Percentiles rank a stretch among this genome's conserved stretches.
Conservation (phyloP, 2,329 filamentous ascomycete genomes). For the Penicillium sp. region DNA sequence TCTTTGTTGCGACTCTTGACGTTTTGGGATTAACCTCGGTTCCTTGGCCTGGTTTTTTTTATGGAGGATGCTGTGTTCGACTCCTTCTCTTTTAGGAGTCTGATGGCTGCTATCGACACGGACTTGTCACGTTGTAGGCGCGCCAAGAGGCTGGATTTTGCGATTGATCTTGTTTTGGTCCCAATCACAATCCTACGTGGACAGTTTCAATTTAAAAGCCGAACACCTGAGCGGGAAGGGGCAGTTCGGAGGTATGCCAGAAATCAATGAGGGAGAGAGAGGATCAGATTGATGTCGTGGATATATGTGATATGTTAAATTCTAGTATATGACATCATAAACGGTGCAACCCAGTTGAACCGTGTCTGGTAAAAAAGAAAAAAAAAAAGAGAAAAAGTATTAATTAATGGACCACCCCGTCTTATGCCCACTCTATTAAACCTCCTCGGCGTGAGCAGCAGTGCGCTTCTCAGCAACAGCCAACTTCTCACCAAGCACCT, state of each 20-base stretch:
- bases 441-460: constrained; percentile 13
- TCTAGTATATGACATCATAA: constrained; percentile 9
- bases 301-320: constrained; percentile 3
- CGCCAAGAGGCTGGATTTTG: neutral
- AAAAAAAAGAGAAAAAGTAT: neutral
- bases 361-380: neutral
- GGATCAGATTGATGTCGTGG: neutral
- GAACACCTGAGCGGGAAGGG: neutral
- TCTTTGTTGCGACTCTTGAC: neutral
- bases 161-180: neutral
- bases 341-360: neutral
- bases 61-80: too few species aligned
- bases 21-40: neutral
- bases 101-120: too few species aligned
- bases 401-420: neutral
- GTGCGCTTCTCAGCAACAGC: constrained; percentile 13
- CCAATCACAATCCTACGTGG: neutral
- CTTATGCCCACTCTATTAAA: neutral
- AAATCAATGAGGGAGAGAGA: neutral
- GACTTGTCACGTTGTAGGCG: neutral
- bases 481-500: constrained; percentile 30
- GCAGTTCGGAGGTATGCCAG: neutral
- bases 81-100: too few species aligned
- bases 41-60: neutral
- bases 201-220: neutral